These are phyloP conservation scores for Claviceps citrina DNA, from an alignment of 2,329 filamentous ascomycete genomes.

Conservation along the genomic window DNA sequence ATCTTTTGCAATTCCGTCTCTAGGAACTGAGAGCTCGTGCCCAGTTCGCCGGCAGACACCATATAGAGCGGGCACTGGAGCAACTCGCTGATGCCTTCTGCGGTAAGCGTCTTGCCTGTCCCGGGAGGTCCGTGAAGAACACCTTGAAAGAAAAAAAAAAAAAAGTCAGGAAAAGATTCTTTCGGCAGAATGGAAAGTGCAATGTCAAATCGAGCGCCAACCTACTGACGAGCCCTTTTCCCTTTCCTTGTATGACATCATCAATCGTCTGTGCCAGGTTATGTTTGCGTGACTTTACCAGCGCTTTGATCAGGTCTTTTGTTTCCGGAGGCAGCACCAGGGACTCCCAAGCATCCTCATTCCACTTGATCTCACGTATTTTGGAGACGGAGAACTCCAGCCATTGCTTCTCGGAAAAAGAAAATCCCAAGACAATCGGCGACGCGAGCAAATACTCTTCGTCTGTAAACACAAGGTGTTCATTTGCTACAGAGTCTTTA, in stretches of 20 bases:
- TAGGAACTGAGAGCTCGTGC: slow-evolving; percentile 58
- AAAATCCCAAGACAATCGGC: slow-evolving; percentile 72
- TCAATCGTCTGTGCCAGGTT: slow-evolving; percentile 70
- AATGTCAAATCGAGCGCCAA: slow-evolving; percentile 4
- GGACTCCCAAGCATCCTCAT: slow-evolving; percentile 66
- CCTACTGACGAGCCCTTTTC: slow-evolving; percentile 60
- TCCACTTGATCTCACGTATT: slow-evolving; percentile 70
- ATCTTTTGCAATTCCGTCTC: slow-evolving; percentile 71
- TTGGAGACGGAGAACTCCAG: slow-evolving; percentile 72
- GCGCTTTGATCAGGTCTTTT: slow-evolving; percentile 53
- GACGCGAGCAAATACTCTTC: slow-evolving; percentile 76
- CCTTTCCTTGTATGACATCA: slow-evolving; percentile 70
- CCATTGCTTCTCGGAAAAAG: slow-evolving; percentile 81
- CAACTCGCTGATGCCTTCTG: slow-evolving; percentile 71
- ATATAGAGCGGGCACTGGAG: slow-evolving; percentile 71
- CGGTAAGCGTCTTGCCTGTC: slow-evolving; percentile 78
- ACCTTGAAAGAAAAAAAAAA: slow-evolving; percentile 23
- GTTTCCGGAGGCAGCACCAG: slow-evolving; percentile 53
- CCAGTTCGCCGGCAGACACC: slow-evolving; percentile 68
- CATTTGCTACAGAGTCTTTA: slow-evolving; percentile 8
- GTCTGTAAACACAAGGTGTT: slow-evolving; percentile 48
- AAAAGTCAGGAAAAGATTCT: too few species aligned
- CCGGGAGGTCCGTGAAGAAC: slow-evolving; percentile 77
- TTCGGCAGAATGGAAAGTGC: neutral
- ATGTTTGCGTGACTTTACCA: slow-evolving; percentile 74